Evolutionary conservation across 495 filamentous ascomycete species (phyloP), one percentile per base, ranked within the genome.

Genomic region (Viridothelium virens): DNA sequence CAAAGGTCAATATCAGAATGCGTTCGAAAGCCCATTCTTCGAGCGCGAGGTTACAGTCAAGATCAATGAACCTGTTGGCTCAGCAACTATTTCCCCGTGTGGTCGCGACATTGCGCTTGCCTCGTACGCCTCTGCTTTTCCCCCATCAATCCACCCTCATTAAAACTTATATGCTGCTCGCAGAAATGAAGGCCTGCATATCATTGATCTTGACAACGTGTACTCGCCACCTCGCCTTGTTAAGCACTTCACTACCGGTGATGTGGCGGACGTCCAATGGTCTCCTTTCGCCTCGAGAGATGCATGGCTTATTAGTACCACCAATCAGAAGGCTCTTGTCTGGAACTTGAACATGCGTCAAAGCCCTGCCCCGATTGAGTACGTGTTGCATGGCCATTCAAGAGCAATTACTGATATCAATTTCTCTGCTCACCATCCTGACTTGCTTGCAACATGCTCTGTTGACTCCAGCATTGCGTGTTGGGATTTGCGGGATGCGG

Each of bases 241-340:
- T 36, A 87, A 87, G 67, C 90, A 96, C 74, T 87, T 90, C 46
- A 88, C 91, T 7, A 87, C 89, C n/a, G 96, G 92, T 91, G 86
- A 95, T 63, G 92, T 97, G 3, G 91, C 92, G n/a, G 93, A 97
- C 76, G 93, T 97, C 48, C 93, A 97, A 76, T 97, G 93, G 93
- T 96, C 91, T 4, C 93, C 93, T 14, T 96, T 96, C 70, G 89
- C 92, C 10, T 86, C 85, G 7, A 85, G 93, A 56, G 89, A 96
- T 70, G 91, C 89, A 70, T 96, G 93, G 93, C 89, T 97, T 33
- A 91, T 89, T 34, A 96, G 91, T 56, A 96, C 93, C 2, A 91
- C 90, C 37, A 96, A 96, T 72, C 92, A 96, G 74, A 95, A 95
- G 73, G 94, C 92, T 33, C 81, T 97, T 62, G 90, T 97, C 9